Percentiles rank a stretch among this genome's conserved stretches.
phyloP scores from a whole-genome alignment of 2,329 filamentous ascomycete genomes.

The Microthyrium microscopicum region DNA sequence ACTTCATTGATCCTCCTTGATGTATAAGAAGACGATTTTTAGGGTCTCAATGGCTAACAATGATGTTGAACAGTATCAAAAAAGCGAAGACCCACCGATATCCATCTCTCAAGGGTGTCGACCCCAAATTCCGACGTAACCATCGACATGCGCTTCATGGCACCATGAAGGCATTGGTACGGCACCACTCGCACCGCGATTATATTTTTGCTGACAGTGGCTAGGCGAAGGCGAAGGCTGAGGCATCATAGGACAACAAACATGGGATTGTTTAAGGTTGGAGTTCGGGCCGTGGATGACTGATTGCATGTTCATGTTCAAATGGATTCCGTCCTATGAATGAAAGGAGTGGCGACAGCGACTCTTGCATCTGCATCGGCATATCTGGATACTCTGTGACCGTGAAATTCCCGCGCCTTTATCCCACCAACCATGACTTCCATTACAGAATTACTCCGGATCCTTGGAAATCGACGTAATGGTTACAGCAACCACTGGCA shows the following conservation, averaged over 20 bases:
- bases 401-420: neutral
- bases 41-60: conserved; percentile 2
- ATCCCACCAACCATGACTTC: neutral
- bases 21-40: conserved; percentile 4
- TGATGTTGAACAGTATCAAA: conserved; percentile 61
- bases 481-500: conserved; percentile 28
- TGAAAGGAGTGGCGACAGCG: no score
- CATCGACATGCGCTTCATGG: conserved; percentile 99
- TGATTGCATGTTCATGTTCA: neutral
- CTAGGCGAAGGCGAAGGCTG: conserved; percentile 2
- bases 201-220: neutral
- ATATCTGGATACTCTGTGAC: neutral
- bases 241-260: conserved; percentile 8
- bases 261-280: neutral
- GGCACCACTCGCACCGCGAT: conserved; percentile 20
- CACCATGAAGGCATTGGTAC: conserved; percentile 92
- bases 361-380: no score
- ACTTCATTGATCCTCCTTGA: neutral
- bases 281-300: conserved; percentile 1
- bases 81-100: conserved; percentile 99
- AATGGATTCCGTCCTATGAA: neutral
- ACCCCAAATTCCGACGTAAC: conserved; percentile 99
- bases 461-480: neutral
- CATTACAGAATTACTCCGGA: neutral
- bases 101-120: conserved; percentile 94